Percentiles rank a stretch among this genome's conserved stretches.
Conservation (phyloP, 2,329 filamentous ascomycete genomes). For the Cercospora citrullina region DNA sequence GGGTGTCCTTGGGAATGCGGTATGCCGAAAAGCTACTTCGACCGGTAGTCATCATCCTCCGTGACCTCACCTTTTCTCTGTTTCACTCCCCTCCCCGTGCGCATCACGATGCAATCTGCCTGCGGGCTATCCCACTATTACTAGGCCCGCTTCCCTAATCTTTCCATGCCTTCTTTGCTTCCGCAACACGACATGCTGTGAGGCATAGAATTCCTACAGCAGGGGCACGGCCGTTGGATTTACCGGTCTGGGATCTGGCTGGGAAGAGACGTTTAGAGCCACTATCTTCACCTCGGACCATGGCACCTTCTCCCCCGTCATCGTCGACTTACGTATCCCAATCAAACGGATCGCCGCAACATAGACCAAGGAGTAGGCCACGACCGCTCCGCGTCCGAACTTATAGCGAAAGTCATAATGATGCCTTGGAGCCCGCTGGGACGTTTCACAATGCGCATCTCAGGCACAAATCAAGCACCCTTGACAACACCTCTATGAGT, state of each 20-base stretch:
- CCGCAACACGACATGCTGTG: not conserved
- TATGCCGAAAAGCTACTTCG: constrained; percentile 12
- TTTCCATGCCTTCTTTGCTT: not conserved
- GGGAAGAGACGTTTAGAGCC: not conserved
- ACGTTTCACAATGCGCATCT: constrained; percentile 12
- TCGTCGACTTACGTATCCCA: not conserved
- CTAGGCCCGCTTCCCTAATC: not conserved
- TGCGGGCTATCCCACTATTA: not conserved
- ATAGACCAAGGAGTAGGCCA: constrained; percentile 23
- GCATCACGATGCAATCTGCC: not conserved
- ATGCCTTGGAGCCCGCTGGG: constrained; percentile 21
- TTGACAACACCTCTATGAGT: constrained; percentile 19
- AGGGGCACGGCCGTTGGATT: not conserved
- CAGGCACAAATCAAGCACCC: constrained; percentile 21
- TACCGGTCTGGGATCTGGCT: not conserved
- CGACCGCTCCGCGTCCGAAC: constrained; percentile 27
- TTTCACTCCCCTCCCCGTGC: not conserved
- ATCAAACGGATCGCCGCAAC: constrained; percentile 6
- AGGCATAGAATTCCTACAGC: not conserved
- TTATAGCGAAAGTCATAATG: constrained; percentile 22
- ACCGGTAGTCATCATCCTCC: constrained; percentile 7
- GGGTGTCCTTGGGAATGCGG: constrained; percentile 1
- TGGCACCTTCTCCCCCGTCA: not conserved
- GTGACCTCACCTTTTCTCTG: constrained; percentile 8
- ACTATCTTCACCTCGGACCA: not conserved